Conservation (phyloP, 164 flowering plant genomes). For the Aristolochia californica region DNA sequence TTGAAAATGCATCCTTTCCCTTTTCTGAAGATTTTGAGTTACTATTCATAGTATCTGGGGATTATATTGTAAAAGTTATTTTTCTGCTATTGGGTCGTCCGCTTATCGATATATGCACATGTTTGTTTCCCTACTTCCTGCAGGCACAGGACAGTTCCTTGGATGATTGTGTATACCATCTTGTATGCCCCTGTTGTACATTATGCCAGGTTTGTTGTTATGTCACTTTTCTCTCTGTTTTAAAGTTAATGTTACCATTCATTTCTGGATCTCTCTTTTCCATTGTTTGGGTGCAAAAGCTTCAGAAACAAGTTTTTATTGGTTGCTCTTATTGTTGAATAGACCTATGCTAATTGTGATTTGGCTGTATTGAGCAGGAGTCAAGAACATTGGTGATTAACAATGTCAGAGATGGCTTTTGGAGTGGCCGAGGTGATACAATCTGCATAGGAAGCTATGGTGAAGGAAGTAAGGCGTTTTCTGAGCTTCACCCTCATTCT, state of each 20-base stretch:
- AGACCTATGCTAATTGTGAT: background rate
- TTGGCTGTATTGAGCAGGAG: conserved; percentile 51
- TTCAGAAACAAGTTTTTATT: background rate
- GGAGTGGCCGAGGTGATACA: conserved; percentile 96
- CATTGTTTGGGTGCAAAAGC: background rate
- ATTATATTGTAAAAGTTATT: too few relatives aligned
- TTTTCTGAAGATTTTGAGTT: too few relatives aligned
- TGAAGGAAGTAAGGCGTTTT: conserved; percentile 35
- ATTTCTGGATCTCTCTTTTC: too few relatives aligned
- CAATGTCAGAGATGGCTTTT: conserved; percentile 78
- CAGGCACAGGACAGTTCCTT: conserved; percentile 68
- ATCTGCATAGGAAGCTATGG: conserved; percentile 56
- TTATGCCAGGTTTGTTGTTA: conserved; percentile 45
- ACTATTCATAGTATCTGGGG: too few relatives aligned
- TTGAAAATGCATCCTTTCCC: too few relatives aligned
- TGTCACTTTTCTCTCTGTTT: background rate
- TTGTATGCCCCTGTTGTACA: conserved; percentile 70
- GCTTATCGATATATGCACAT: background rate
- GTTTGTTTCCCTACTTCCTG: conserved; percentile 3
- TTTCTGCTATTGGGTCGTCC: background rate
- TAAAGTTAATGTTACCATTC: background rate
- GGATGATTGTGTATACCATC: conserved; percentile 74
- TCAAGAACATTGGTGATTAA: conserved; percentile 90
- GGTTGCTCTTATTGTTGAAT: background rate
- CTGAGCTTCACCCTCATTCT: conserved; percentile 38